Evolutionary conservation across 2,329 filamentous ascomycete genomes (phyloP), one percentile per base, ranked within the genome.

Genomic region (Pseudogymnoascus sp.): DNA sequence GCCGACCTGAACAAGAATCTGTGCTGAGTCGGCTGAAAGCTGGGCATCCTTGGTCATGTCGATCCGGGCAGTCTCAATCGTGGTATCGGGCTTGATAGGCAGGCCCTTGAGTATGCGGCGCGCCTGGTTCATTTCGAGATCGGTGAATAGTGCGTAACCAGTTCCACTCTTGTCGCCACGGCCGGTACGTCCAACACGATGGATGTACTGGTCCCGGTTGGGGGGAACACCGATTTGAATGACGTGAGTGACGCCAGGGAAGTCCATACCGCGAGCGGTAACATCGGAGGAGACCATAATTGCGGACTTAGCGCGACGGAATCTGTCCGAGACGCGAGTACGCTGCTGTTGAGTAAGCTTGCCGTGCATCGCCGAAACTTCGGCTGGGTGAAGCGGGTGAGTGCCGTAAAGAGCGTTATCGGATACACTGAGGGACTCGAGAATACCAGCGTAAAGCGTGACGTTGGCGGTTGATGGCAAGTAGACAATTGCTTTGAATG

Each of bases 401-500:
- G 58, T 41, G 19, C 63, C 65, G 42, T 67, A 72, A 14, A 63
- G 25, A 5, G 65, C 61, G 23, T 41, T 61, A 6, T 58, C 45
- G 23, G 67, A 52, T 9, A 35, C 52, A 25, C 64, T 66, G 4
- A 73, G 58, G 39, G 69, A 68, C 19, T 68, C 63, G 62, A 78
- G 75, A 62, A 91, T 84, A 16, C 82, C 78, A 19, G 81, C 77
- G n/a, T 84, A 83, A 30, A 92, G 77, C 60, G 85, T 79, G 59
- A 93, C 90, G 68, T 89, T 82, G 19, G 84, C 82, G 0, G 90
- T 95, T 22, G 88, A 90, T 70, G 89, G 88, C 74, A 93, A 88
- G 78, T 96, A 99, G 30, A 96, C 80, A 65, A 99, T 95, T 14
- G 92, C 92, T 80, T 99, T 99, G 82, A 97, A 97, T 33, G 69